Percentiles rank a stretch among this genome's conserved stretches.
phyloP scores from a whole-genome alignment of 1,284 basidiomycete genomes.

The Vanrija humicola region DNA sequence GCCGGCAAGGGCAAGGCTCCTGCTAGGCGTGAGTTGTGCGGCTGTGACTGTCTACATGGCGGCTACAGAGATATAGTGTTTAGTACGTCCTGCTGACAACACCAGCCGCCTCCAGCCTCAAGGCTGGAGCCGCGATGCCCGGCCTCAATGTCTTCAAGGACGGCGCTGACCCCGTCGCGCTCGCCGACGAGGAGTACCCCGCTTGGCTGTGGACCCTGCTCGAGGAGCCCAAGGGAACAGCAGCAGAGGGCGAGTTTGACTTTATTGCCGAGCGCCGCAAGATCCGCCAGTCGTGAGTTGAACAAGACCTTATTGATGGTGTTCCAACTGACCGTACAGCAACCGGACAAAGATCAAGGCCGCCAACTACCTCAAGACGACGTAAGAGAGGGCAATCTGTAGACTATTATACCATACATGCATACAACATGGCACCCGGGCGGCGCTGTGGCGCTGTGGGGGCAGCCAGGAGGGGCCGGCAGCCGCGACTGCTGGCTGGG shows the following conservation, averaged over 20 bases:
- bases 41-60: too few species aligned
- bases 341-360: slow-evolving; percentile 46
- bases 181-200: slow-evolving; percentile 80
- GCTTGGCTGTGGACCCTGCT: slow-evolving; percentile 82
- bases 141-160: slow-evolving; percentile 81
- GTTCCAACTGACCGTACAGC: slow-evolving; percentile 14
- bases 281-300: neutral
- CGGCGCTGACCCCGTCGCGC: slow-evolving; percentile 71
- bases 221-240: slow-evolving; percentile 22
- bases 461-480: neutral
- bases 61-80: too few species aligned
- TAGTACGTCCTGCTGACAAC: neutral
- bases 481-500: neutral
- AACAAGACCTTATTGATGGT: too few species aligned
- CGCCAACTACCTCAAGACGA: slow-evolving; percentile 43
- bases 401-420: slow-evolving; percentile 10
- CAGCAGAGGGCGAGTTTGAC: slow-evolving; percentile 30
- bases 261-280: slow-evolving; percentile 31
- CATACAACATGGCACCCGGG: slow-evolving; percentile 19
- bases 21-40: neutral
- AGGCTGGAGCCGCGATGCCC: slow-evolving; percentile 64
- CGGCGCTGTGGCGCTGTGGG: neutral
- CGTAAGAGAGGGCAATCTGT: slow-evolving; percentile 9
- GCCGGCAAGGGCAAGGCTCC: slow-evolving; percentile 1
- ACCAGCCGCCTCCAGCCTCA: slow-evolving; percentile 53